These are phyloP conservation scores for Yamadazyma dendronema DNA, from an alignment of 1,139 yeast species.

Conservation along the genomic window DNA sequence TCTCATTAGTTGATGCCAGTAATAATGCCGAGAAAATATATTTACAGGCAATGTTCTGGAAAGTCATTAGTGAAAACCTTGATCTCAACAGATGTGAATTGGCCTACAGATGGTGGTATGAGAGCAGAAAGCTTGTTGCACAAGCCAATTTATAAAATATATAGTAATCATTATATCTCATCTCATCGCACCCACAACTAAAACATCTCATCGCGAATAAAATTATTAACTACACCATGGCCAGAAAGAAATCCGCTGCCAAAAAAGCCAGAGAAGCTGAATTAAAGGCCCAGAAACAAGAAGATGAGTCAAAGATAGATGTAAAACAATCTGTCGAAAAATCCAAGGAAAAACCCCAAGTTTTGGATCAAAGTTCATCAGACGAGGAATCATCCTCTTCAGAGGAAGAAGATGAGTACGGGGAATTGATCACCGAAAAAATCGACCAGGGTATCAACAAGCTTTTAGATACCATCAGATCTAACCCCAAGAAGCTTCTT, in stretches of 20 bases:
- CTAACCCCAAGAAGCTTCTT: conserved; percentile 61
- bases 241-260: conserved; percentile 88
- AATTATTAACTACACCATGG: conserved; percentile 59
- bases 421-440: conserved; percentile 82
- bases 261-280: conserved; percentile 66
- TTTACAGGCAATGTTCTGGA: conserved; percentile 35
- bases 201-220: conserved; percentile 18
- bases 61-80: conserved; percentile 43
- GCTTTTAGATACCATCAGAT: conserved; percentile 68
- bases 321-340: too few species aligned
- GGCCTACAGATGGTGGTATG: conserved; percentile 70
- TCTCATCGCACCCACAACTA: conserved; percentile 1
- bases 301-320: too few species aligned
- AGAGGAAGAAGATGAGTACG: conserved; percentile 92
- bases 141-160: neutral
- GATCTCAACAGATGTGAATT: conserved; percentile 61
- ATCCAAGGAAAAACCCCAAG: neutral
- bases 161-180: neutral
- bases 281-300: conserved; percentile 11
- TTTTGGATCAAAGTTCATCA: conserved; percentile 19
- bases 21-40: conserved; percentile 33
- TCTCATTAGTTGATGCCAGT: conserved; percentile 39
- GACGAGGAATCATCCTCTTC: conserved; percentile 35
- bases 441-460: conserved; percentile 77
- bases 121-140: conserved; percentile 4